Evolutionary conservation across 768 basidiomycete genomes (phyloP), one percentile per base, ranked within the genome.

Genomic region (Rubroboletus satanas): DNA sequence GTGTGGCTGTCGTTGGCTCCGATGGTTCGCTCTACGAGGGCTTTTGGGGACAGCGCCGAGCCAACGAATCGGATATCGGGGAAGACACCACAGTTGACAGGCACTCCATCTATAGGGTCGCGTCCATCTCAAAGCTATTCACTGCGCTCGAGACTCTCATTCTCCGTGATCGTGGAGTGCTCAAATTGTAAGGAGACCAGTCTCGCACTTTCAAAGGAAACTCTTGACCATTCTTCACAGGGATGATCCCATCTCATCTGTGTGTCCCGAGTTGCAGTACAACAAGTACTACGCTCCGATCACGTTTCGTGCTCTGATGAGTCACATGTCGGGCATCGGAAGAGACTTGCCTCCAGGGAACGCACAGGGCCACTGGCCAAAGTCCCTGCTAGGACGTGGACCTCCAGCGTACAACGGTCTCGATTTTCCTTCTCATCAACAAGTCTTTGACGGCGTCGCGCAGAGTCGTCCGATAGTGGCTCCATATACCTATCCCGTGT

Each of bases 41-140:
- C 11, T 75, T 76, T 35, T 79, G 74, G 59, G 81, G 82, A 15
- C 59, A 59, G 7, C 66, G 71, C 35, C 66, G 71, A 46, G 79
- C 77, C 32, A 81, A 82, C 53, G 79, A 78, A 58, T 69, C 73
- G 3, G 59, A 57, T n/a, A 38, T 47, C 2, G 54, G 55, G 17
- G 48, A 61, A 7, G 55, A 54, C 10, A 59, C 59, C 5, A 63
- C 61, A 0, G 71, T 77, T 1, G 65, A 74, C n/a, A 69, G 73
- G 48, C 62, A 81, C 59, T 76, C 79, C 0, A 73, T 80, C 46
- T 83, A 82, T 57, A 72, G 83, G 28, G 68, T 82, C 26, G 80
- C 80, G 2, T 80, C 77, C 38, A 74, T 80, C 51, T 75, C 77
- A 7, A 84, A 83, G 64, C 65, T 82, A 54, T 80, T 82, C 59